Evolutionary conservation across 2,329 filamentous ascomycete species (phyloP).

Genomic region (Fusarium sp.): DNA sequence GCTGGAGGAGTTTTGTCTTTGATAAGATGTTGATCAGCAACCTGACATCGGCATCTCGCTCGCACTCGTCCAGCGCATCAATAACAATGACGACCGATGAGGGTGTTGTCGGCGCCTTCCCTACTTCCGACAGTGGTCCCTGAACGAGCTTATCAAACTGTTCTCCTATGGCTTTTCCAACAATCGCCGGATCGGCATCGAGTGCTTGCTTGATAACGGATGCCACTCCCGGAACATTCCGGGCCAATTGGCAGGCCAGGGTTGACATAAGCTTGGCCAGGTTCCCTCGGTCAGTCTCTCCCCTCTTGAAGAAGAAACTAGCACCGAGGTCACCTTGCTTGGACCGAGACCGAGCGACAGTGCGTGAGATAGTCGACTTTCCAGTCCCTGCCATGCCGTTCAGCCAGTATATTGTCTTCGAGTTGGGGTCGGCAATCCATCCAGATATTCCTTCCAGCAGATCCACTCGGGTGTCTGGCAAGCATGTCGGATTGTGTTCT

Average conservation of each 20-base stretch:
- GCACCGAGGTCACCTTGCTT: background rate
- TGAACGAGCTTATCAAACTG: background rate
- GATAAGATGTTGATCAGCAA: background rate
- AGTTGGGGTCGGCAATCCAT: background rate
- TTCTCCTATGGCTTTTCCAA: background rate
- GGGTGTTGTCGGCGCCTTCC: too few relatives aligned
- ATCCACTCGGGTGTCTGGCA: slow-evolving; percentile 45
- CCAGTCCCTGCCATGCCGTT: background rate
- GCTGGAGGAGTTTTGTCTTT: background rate
- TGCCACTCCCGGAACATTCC: background rate
- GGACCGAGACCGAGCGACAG: background rate
- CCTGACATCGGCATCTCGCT: background rate
- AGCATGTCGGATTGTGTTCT: slow-evolving; percentile 48
- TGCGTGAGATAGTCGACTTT: background rate
- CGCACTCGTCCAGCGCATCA: background rate
- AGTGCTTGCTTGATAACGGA: background rate
- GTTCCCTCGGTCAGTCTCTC: background rate
- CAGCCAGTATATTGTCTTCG: background rate
- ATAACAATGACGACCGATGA: background rate
- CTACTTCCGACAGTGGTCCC: too few relatives aligned
- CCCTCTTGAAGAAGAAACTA: too few relatives aligned
- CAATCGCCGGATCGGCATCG: background rate
- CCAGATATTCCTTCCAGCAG: slow-evolving; percentile 39
- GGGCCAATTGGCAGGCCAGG: background rate
- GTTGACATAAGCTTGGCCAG: background rate